These are phyloP conservation scores for Dendrobium catenatum DNA, from an alignment of 106 monocot genomes.

Conservation along the genomic window DNA sequence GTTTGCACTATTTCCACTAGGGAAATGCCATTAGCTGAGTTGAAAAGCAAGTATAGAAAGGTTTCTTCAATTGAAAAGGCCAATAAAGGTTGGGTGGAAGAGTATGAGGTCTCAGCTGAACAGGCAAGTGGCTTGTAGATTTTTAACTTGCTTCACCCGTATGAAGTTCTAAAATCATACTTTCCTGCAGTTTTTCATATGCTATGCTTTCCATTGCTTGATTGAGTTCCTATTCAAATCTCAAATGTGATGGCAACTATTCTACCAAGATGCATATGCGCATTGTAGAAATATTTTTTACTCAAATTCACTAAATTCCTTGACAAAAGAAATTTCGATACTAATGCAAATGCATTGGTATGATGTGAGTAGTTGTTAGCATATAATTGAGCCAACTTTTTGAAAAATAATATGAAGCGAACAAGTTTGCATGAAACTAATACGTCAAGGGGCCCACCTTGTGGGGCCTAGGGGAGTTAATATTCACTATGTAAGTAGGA, in stretches of 20 bases:
- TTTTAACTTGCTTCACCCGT: not conserved
- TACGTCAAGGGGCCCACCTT: too few relatives aligned
- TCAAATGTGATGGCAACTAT: not conserved
- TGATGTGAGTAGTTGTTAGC: not conserved
- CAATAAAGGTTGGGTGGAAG: constrained; percentile 79
- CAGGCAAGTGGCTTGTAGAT: constrained; percentile 41
- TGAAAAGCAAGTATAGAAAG: constrained; percentile 85
- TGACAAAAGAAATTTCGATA: not conserved
- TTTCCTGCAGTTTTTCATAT: not conserved
- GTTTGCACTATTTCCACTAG: constrained; percentile 21
- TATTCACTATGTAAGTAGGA: too few relatives aligned
- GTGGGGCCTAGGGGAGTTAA: too few relatives aligned
- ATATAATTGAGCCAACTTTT: not conserved
- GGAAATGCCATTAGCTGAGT: constrained; percentile 83
- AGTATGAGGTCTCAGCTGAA: constrained; percentile 71
- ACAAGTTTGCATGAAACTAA: not conserved
- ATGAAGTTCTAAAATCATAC: not conserved
- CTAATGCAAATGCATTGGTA: not conserved
- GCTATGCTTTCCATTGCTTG: not conserved
- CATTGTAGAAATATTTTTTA: not conserved
- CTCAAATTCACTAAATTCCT: not conserved
- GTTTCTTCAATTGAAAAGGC: constrained; percentile 78
- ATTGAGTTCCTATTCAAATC: not conserved
- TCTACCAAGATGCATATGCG: not conserved
- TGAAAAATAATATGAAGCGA: not conserved